A percentile compares a stretch with the other conserved stretches of the same genome.
These are phyloP conservation scores for Gynandropsis gynandra DNA, from an alignment of 345 rosid genomes.

Conservation along the genomic window DNA sequence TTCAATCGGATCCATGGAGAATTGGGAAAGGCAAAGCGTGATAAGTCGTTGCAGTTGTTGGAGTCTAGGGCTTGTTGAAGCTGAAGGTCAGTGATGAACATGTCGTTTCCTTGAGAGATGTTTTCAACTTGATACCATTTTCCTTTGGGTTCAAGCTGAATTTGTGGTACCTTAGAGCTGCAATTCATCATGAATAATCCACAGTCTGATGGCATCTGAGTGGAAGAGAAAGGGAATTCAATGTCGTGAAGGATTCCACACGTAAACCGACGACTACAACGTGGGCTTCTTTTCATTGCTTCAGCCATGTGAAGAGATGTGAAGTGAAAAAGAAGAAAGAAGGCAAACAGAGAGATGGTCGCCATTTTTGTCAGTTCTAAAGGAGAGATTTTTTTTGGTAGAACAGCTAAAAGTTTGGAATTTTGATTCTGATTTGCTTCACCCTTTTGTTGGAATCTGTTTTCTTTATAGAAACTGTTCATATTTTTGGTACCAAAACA, in stretches of 20 bases:
- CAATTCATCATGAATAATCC: conserved; percentile 30
- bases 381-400: no score
- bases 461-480: no score
- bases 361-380: no score
- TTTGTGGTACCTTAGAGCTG: neutral
- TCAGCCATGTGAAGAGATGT: no score
- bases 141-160: conserved; percentile 27
- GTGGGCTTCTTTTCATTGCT: no score
- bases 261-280: neutral
- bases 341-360: no score
- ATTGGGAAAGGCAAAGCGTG: conserved; percentile 24
- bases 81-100: conserved; percentile 21
- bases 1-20: conserved; percentile 18
- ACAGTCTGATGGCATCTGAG: conserved; percentile 18
- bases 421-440: no score
- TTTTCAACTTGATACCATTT: conserved; percentile 16
- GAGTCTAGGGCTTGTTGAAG: conserved; percentile 5
- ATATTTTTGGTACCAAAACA: no score
- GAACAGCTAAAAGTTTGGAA: no score
- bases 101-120: conserved; percentile 28
- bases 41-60: conserved; percentile 22
- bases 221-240: conserved; percentile 22
- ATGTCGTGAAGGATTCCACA: conserved; percentile 26
- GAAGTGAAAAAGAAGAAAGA: no score
- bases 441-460: no score